Percentiles rank a stretch among this genome's conserved stretches.
Conservation (phyloP, 768 basidiomycete species). For the Russula foetens region DNA sequence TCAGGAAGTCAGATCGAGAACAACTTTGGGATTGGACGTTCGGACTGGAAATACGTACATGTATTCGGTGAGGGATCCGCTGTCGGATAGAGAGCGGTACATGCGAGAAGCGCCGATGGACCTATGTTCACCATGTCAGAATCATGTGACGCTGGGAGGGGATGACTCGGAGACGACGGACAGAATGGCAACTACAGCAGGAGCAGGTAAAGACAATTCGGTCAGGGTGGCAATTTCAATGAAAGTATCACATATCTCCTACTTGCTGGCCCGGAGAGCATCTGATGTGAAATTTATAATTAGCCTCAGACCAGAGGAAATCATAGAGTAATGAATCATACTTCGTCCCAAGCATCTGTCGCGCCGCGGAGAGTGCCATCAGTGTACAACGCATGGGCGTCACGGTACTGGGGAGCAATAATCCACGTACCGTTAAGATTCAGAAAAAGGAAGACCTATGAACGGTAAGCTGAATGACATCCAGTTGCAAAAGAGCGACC, state of each 20-base stretch:
- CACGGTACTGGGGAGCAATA: too few relatives aligned
- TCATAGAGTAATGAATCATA: neutral
- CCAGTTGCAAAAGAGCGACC: neutral
- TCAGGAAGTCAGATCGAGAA: too few relatives aligned
- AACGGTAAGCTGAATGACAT: neutral
- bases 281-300: neutral
- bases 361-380: neutral
- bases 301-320: neutral
- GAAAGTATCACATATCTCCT: neutral
- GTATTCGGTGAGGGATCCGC: conserved; percentile 7
- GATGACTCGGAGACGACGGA: neutral
- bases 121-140: neutral
- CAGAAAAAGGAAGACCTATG: conserved; percentile 5
- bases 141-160: neutral
- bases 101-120: conserved; percentile 7
- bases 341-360: conserved; percentile 7
- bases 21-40: too few relatives aligned
- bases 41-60: neutral
- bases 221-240: neutral
- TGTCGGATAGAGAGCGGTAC: conserved; percentile 1
- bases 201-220: neutral
- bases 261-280: neutral
- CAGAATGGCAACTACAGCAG: neutral
- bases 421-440: neutral
- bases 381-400: too few relatives aligned